These are phyloP conservation scores for Candida cerambycidarum DNA, from an alignment of 805 yeast genomes.

Conservation along the genomic window DNA sequence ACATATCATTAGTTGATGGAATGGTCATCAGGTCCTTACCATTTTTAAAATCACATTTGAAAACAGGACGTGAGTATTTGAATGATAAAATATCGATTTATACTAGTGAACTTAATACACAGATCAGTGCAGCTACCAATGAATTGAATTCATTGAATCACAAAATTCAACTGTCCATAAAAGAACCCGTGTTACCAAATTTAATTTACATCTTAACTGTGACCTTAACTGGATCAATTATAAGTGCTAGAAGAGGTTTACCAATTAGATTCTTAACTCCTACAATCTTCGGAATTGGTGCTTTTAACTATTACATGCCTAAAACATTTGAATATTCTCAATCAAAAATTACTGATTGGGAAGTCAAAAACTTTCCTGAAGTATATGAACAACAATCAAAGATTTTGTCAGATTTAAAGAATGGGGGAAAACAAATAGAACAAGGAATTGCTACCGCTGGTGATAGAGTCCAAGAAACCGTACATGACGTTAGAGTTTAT, in stretches of 20 bases:
- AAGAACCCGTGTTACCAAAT: conserved; percentile 57
- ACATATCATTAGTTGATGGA: conserved; percentile 47
- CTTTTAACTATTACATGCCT: conserved; percentile 53
- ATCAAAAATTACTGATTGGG: conserved; percentile 23
- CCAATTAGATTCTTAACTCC: conserved; percentile 56
- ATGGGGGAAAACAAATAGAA: conserved; percentile 8
- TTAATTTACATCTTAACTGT: conserved; percentile 55
- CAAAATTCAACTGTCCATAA: conserved; percentile 36
- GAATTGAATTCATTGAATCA: conserved; percentile 34
- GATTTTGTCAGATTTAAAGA: conserved; percentile 12
- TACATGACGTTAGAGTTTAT: conserved; percentile 28
- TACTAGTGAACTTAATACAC: conserved; percentile 47
- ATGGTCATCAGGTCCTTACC: conserved; percentile 55
- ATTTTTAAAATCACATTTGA: conserved; percentile 43
- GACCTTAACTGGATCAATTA: conserved; percentile 56
- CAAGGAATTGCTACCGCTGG: conserved; percentile 15
- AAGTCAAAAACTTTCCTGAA: conserved; percentile 31
- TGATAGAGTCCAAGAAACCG: conserved; percentile 17
- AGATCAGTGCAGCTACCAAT: conserved; percentile 45
- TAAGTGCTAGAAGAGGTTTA: conserved; percentile 46
- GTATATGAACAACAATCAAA: conserved; percentile 27
- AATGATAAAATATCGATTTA: conserved; percentile 36
- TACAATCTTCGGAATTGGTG: conserved; percentile 44
- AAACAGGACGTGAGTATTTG: conserved; percentile 37
- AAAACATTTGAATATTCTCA: conserved; percentile 38